Conservation (phyloP, 768 basidiomycete species). For the Russula sp. region DNA sequence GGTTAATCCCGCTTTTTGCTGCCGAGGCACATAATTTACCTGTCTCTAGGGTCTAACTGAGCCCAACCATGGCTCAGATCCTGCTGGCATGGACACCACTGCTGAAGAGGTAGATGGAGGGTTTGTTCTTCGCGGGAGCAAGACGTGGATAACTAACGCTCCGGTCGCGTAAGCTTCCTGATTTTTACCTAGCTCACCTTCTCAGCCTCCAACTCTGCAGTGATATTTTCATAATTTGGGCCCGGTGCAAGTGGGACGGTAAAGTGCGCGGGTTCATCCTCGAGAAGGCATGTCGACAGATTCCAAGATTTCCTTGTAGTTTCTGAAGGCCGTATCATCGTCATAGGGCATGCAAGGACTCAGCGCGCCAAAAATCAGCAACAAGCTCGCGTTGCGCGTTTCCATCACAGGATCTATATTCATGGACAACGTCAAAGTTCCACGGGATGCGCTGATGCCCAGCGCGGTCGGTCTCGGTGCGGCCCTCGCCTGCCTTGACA, state of each 20-base stretch:
- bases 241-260: slow-evolving; percentile 88
- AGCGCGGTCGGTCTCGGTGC: slow-evolving; percentile 70
- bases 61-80: slow-evolving; percentile 95
- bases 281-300: slow-evolving; percentile 57
- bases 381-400: slow-evolving; percentile 86
- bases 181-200: not conserved
- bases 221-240: slow-evolving; percentile 92
- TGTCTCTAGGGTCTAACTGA: slow-evolving; percentile 78
- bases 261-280: slow-evolving; percentile 86
- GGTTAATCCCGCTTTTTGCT: slow-evolving; percentile 27
- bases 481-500: slow-evolving; percentile 91
- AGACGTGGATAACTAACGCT: slow-evolving; percentile 97
- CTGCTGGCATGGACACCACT: slow-evolving; percentile 93
- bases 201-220: slow-evolving; percentile 35
- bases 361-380: slow-evolving; percentile 79
- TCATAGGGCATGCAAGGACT: slow-evolving; percentile 72
- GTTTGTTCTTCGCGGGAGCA: slow-evolving; percentile 81
- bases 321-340: not conserved
- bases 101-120: slow-evolving; percentile 82
- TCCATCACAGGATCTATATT: slow-evolving; percentile 83
- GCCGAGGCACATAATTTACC: not conserved
- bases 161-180: slow-evolving; percentile 60
- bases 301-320: not conserved
- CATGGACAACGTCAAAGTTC: slow-evolving; percentile 84
- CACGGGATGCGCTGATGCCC: slow-evolving; percentile 68